These are phyloP conservation scores for Epichloe baconii DNA, from an alignment of 2,329 filamentous ascomycete species.

Conservation along the genomic window DNA sequence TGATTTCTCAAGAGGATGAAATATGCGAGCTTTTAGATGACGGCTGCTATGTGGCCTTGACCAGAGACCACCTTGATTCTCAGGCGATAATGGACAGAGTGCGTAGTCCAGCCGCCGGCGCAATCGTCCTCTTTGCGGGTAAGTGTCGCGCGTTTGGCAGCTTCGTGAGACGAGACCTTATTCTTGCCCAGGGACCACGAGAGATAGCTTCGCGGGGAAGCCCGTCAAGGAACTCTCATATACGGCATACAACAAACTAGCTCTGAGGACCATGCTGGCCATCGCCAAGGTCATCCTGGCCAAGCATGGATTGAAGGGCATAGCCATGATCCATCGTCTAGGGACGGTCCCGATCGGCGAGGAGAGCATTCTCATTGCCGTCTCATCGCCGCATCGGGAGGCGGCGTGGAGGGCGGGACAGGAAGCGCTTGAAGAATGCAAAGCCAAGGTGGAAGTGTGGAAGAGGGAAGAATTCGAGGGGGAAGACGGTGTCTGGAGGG, in stretches of 20 bases:
- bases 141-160: constrained; percentile 10
- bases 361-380: constrained; percentile 82
- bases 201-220: constrained; percentile 59
- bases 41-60: constrained; percentile 55
- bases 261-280: constrained; percentile 52
- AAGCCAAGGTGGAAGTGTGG: constrained; percentile 86
- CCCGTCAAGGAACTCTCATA: constrained; percentile 66
- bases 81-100: constrained; percentile 50
- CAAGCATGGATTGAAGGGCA: constrained; percentile 54
- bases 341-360: constrained; percentile 81
- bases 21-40: constrained; percentile 31
- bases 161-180: constrained; percentile 6
- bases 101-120: constrained; percentile 59
- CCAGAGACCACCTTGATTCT: constrained; percentile 45
- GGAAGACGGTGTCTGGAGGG: constrained; percentile 72
- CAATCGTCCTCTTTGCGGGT: constrained; percentile 67
- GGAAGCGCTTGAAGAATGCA: constrained; percentile 77
- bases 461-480: constrained; percentile 80
- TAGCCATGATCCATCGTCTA: constrained; percentile 74
- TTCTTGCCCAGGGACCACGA: constrained; percentile 50
- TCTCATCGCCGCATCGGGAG: constrained; percentile 69
- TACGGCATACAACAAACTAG: constrained; percentile 57
- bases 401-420: constrained; percentile 82
- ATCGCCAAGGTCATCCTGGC: constrained; percentile 46
- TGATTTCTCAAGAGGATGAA: constrained; percentile 9